phyloP scores from a whole-genome alignment of 805 yeast species.

The Saccharomycopsis olivae region DNA sequence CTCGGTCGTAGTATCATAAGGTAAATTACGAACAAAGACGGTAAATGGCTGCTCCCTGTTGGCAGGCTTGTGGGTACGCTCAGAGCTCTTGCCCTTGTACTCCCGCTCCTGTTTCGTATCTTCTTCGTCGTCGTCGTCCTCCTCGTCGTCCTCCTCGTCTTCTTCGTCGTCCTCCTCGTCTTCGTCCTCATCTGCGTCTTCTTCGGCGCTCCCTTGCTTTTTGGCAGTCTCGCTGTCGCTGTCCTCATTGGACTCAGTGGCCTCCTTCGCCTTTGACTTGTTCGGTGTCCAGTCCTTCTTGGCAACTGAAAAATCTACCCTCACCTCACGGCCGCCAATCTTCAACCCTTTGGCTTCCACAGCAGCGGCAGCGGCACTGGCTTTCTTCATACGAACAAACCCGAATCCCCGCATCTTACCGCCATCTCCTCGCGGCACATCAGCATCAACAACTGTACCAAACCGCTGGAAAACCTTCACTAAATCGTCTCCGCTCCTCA shows the following conservation, averaged over 20 bases:
- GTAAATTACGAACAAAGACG: constrained; percentile 83
- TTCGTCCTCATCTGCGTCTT: constrained; percentile 26
- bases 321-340: constrained; percentile 83
- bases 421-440: constrained; percentile 77
- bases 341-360: constrained; percentile 69
- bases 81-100: too few species aligned
- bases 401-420: constrained; percentile 94
- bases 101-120: too few species aligned
- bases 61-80: constrained; percentile 28
- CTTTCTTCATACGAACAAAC: constrained; percentile 80
- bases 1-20: constrained; percentile 87
- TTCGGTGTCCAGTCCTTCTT: constrained; percentile 87
- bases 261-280: too few species aligned
- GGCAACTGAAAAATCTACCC: constrained; percentile 88
- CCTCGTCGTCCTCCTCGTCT: constrained; percentile 28
- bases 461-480: constrained; percentile 59
- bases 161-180: constrained; percentile 26
- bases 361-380: constrained; percentile 68
- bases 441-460: constrained; percentile 83
- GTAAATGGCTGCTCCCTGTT: constrained; percentile 65
- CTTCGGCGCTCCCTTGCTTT: constrained; percentile 28
- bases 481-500: constrained; percentile 64
- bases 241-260: constrained; percentile 27
- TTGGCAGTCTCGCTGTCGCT: constrained; percentile 26
- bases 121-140: too few species aligned